phyloP scores from a whole-genome alignment of 73 alveolate genomes.

The Breviolum minutum region DNA sequence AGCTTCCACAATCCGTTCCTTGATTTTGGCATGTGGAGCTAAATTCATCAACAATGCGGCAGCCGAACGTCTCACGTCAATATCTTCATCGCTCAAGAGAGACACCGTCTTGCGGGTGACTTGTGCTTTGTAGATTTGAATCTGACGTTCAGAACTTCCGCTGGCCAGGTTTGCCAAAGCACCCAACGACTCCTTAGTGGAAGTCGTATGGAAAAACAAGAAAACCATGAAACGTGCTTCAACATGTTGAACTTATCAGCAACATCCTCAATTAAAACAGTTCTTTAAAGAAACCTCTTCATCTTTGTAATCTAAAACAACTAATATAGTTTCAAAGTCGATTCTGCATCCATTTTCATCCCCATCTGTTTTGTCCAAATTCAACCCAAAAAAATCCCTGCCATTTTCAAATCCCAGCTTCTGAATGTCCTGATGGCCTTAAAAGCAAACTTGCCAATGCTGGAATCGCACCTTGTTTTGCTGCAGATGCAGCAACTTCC shows the following conservation, averaged over 20 bases:
- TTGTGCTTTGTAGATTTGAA: conserved; percentile 81
- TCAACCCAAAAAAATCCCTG: no score
- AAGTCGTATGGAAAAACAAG: neutral
- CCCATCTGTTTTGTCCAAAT: neutral
- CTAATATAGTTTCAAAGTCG: neutral
- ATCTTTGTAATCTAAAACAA: no score
- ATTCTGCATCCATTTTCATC: neutral
- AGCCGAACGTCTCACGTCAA: conserved; percentile 68
- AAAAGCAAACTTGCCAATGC: conserved; percentile 58
- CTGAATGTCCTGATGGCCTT: conserved; percentile 18
- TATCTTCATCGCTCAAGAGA: conserved; percentile 38
- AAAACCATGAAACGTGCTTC: neutral
- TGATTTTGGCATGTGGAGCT: conserved; percentile 89
- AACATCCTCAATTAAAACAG: no score
- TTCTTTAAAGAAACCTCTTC: no score
- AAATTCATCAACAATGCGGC: conserved; percentile 85
- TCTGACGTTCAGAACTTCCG: conserved; percentile 85
- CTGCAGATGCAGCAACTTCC: conserved; percentile 61
- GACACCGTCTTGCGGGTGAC: conserved; percentile 80
- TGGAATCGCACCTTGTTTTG: conserved; percentile 79
- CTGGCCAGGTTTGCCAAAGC: conserved; percentile 92
- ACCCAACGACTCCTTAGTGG: conserved; percentile 47
- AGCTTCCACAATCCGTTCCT: conserved; percentile 92
- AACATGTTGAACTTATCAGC: no score
- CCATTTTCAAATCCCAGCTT: no score